Base-by-base conservation (phyloP, 2,329 filamentous ascomycete species). In the Sclerotinia borealis region DNA sequence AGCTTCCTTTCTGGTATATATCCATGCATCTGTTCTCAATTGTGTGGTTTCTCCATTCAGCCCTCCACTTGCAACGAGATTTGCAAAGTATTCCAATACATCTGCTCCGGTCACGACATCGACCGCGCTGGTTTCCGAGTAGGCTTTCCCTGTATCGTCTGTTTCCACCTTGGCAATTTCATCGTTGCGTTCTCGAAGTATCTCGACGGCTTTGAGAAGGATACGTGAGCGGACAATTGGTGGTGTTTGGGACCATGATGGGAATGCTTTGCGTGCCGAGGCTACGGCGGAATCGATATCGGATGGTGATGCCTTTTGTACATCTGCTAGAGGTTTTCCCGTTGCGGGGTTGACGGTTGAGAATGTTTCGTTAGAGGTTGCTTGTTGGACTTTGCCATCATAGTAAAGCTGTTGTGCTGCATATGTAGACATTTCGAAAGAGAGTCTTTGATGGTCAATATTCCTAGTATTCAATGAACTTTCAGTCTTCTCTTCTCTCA, bases 11-110 rank as follows among this genome's bases (percentile, higher is more conserved):
- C 85, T 88, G 13, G 90, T 93, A 76, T 93, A 92, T 43, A 95
- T 85, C 84, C 88, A 92, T 4, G 91, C 91, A 68, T 91, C 87
- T 58, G 86, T 81, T 45, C 92, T 83, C 48, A 96, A 80, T 63
- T 87, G 85, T 54, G 87, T 87, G 25, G 90, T 89, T 76, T 93
- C 90, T 64, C 91, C 91, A 71, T 93, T 92, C 67, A 93, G 78
- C 25, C 91, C 89, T 61, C 90, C 90, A 48, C 87, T 85, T 29
- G 87, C 90, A 50, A 93, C 85, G 61, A 92, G 79, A 72, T 91
- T 90, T 64, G 91, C 91, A 75, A 90, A 96, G 79, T 92, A 96
- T 75, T 95, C 91, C 65, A 96, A 81, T 36, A 93, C 90, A 75
- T 96, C 92, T 29, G 89, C 90, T 54, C 92, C 91, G 0, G 91